These are phyloP conservation scores for Colletotrichum aenigma DNA, from an alignment of 2,329 filamentous ascomycete genomes.

Conservation along the genomic window DNA sequence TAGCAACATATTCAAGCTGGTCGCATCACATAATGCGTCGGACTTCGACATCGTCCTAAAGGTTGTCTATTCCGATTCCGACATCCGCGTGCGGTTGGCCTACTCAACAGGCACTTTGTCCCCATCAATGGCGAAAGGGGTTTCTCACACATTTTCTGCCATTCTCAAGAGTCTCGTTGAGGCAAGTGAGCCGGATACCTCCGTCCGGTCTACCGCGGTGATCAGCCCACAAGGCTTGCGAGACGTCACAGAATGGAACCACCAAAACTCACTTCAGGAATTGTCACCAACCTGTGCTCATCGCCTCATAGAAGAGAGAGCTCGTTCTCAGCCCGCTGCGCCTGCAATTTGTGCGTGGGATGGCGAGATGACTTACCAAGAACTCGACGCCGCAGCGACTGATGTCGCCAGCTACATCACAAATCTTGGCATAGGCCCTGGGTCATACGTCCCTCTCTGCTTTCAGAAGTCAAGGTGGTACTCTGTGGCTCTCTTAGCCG, in stretches of 20 bases:
- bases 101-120: not conserved
- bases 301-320: constrained; percentile 20
- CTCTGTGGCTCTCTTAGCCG: constrained; percentile 29
- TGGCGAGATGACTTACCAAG: constrained; percentile 8
- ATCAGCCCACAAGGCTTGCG: not conserved
- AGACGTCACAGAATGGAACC: not conserved
- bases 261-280: fast-evolving
- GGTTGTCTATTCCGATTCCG: not conserved
- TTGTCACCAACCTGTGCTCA: constrained; percentile 17
- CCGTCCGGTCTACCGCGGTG: not conserved
- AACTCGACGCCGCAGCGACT: not conserved
- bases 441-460: constrained; percentile 26
- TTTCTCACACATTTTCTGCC: constrained; percentile 1
- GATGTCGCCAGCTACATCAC: not conserved
- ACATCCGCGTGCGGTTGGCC: not conserved
- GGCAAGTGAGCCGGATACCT: not conserved
- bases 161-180: not conserved
- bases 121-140: not conserved
- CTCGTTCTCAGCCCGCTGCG: not conserved
- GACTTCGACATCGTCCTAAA: constrained; percentile 12
- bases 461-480: constrained; percentile 31
- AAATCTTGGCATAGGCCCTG: constrained; percentile 21
- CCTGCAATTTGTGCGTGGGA: constrained; percentile 24
- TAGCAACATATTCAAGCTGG: not conserved
- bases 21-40: not conserved